A percentile compares a stretch with the other conserved stretches of the same genome.
Evolutionary conservation across 2,329 filamentous ascomycete species (phyloP).

Genomic region (Apiospora marii): DNA sequence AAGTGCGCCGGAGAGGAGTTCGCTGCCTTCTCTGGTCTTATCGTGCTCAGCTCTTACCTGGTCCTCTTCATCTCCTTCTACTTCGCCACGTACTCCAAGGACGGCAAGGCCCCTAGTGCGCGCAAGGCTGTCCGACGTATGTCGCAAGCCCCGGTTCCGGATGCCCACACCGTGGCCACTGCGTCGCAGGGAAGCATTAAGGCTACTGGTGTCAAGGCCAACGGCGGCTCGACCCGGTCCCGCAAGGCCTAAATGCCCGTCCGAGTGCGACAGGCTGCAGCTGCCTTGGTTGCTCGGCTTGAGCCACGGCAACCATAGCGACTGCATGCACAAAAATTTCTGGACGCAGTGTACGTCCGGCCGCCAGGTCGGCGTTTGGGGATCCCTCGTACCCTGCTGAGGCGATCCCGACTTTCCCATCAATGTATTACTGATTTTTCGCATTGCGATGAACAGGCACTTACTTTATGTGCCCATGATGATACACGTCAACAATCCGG

Average conservation of each 20-base stretch:
- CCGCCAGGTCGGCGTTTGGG: background rate
- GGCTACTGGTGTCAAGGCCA: constrained; percentile 64
- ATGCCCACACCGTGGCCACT: constrained; percentile 79
- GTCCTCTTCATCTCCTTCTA: constrained; percentile 99
- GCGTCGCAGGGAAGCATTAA: constrained; percentile 63
- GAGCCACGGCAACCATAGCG: background rate
- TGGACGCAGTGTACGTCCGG: constrained; percentile 18
- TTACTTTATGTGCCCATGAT: constrained; percentile 25
- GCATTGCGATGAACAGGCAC: constrained; percentile 36
- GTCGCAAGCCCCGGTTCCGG: constrained; percentile 75
- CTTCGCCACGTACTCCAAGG: constrained; percentile 93
- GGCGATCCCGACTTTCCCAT: constrained; percentile 11
- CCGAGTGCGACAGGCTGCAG: constrained; percentile 17
- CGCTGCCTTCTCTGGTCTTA: constrained; percentile 90
- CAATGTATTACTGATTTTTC: constrained; percentile 43
- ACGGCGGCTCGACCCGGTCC: constrained; percentile 69
- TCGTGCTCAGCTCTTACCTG: constrained; percentile 92
- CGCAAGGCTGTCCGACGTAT: constrained; percentile 78
- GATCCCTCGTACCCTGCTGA: background rate
- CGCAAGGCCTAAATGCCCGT: constrained; percentile 68
- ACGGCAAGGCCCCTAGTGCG: constrained; percentile 78
- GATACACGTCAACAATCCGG: constrained; percentile 25
- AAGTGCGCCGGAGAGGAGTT: constrained; percentile 96
- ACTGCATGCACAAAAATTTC: background rate
- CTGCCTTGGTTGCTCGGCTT: constrained; percentile 22